A percentile compares a stretch with the other conserved stretches of the same genome.
Conservation (phyloP, 768 basidiomycete genomes). For the Polyporus arcularius region DNA sequence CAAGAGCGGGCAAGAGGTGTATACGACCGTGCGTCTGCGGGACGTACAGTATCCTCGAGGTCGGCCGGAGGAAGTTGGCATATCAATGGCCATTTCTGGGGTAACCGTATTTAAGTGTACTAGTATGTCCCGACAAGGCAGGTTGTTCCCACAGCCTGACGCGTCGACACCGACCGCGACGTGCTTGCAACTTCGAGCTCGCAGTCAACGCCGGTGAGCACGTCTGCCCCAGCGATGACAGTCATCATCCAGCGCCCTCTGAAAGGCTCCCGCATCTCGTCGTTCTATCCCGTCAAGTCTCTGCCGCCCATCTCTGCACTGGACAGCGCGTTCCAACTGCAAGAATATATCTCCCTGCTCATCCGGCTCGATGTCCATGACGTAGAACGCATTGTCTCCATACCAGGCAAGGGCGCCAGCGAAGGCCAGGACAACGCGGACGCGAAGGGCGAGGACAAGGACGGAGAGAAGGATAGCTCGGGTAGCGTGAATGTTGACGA, state of each 20-base stretch:
- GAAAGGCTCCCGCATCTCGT: conserved; percentile 75
- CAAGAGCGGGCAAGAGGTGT: too few relatives aligned
- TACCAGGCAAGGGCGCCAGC: conserved; percentile 55
- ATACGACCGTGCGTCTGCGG: too few relatives aligned
- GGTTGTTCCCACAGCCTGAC: background rate
- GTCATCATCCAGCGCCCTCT: conserved; percentile 60
- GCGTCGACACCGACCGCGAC: background rate
- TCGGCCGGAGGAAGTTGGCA: too few relatives aligned
- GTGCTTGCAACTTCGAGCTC: background rate
- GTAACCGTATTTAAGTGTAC: too few relatives aligned
- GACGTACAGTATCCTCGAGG: too few relatives aligned
- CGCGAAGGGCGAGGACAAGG: conserved; percentile 25
- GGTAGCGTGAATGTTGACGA: conserved; percentile 69
- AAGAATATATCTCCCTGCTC: conserved; percentile 90
- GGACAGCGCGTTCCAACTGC: conserved; percentile 92
- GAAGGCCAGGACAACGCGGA: conserved; percentile 27
- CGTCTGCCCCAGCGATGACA: conserved; percentile 5
- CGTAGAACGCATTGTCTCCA: conserved; percentile 74
- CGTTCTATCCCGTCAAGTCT: conserved; percentile 76
- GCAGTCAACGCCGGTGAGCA: conserved; percentile 2
- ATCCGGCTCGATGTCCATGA: conserved; percentile 88
- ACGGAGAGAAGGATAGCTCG: conserved; percentile 35
- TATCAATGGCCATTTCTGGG: too few relatives aligned
- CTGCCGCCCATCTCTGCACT: conserved; percentile 71
- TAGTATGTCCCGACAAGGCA: background rate